Base-by-base conservation (phyloP, 2,329 filamentous ascomycete genomes). In the Fusarium transvaalense region DNA sequence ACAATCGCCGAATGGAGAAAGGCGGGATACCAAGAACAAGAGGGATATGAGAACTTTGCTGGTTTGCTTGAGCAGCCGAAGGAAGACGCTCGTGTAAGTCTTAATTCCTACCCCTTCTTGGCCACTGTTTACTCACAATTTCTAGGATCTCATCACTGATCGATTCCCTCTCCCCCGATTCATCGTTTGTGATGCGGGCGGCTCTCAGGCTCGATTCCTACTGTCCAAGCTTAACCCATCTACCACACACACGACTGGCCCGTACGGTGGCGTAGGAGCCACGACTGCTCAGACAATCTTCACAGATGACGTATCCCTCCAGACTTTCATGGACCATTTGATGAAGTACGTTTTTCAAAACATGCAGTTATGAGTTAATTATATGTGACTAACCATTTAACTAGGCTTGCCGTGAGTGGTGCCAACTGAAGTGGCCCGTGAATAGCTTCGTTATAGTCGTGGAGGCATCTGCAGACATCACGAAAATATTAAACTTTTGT, bases 241-340 rank as follows among this genome's bases (percentile, higher is more conserved):
- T 2, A 99, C 96, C 6, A 99, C 96, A 15, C 96, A 99, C 79
- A 97, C 96, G 1, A 94, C 92, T 1, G 93, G 93, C 54, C 92
- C 92, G 14, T 98, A 97, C 76, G 96, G 96, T 57, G 94, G 94
- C 65, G 92, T 95, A 48, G 89, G 92, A 31, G 86, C 88, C 4
- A 92, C 95, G 76, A 94, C 92, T 46, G 94, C 95, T 10, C 96
- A 99, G 81, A 99, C 96, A 7, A 99, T 99, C 75, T 99, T 99
- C 82, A 99, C 96, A 1, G 96, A 99, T 76, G 96, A 99, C 79
- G 96, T 99, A 56, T 97, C 94, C 56, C 83, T 99, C 77, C 95
- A 98, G 81, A 98, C 95, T 2, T 99, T 99, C 78, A 99, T 99
- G 96, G 96, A 99, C 76, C 94, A 98, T 82, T 84, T 99, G 78